These are phyloP conservation scores for Magnolia kwangsiensis DNA, from an alignment of 164 flowering plant genomes.

Conservation along the genomic window DNA sequence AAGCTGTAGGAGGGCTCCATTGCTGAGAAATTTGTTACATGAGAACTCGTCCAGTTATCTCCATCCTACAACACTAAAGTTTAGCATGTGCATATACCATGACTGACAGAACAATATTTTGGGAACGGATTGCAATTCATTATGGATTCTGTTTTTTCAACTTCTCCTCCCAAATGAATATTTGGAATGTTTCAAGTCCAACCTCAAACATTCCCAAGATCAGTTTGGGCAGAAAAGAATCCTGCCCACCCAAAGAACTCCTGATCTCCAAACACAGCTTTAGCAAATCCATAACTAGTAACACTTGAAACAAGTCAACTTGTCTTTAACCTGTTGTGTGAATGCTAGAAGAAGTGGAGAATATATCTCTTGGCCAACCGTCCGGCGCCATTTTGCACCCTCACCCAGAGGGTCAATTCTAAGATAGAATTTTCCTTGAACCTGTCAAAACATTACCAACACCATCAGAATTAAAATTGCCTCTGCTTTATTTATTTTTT, in stretches of 20 bases:
- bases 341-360: slow-evolving; percentile 90
- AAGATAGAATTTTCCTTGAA: slow-evolving; percentile 75
- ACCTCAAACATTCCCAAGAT: neutral
- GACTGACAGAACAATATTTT: neutral
- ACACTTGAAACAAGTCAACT: neutral
- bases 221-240: neutral
- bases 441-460: slow-evolving; percentile 33
- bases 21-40: slow-evolving; percentile 49
- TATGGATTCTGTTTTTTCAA: neutral
- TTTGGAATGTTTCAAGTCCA: neutral
- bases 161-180: neutral
- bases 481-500: too few species aligned
- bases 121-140: neutral
- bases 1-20: slow-evolving; percentile 66
- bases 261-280: neutral
- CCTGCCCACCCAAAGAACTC: neutral
- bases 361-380: slow-evolving; percentile 87
- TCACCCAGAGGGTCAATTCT: slow-evolving; percentile 83
- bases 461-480: neutral
- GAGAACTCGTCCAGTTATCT: slow-evolving; percentile 47
- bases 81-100: neutral
- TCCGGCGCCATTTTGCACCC: slow-evolving; percentile 97
- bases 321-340: slow-evolving; percentile 61
- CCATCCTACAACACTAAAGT: slow-evolving; percentile 50
- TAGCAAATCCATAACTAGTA: neutral